Base-by-base conservation (phyloP, 1,139 yeast species). In the Suhomyces bokatorum region DNA sequence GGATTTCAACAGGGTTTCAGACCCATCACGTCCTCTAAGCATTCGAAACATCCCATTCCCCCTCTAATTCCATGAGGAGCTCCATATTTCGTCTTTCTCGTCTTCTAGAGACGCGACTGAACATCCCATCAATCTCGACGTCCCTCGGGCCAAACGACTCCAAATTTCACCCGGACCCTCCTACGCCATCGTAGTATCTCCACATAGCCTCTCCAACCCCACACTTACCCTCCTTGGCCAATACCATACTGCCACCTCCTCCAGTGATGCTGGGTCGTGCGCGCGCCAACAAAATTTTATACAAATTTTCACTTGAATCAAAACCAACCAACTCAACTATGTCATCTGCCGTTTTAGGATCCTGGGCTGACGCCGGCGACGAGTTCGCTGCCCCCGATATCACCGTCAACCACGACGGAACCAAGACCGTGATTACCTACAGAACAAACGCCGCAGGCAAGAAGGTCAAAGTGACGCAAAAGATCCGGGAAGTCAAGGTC, bases 381-480 rank as follows among this genome's bases (percentile, higher is more conserved):
- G 83, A 83, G 49, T 76, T 83, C 54, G 78, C 80, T 39, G 74
- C 80, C 42, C 85, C 95, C 43, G 86, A 82, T 62, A 77, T 87
- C 59, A 86, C 83, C 47, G 80, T 79, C 45, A 88, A 89, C 65
- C 75, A 82, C 38, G 97, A 90, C 62, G 97, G 97, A 43, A 87
- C 97, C 52, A 89, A 87, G 67, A 88, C 97, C 14, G 84, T 91
- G 44, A 80, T 90, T 48, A 81, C 91, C 43, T 91, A 78, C 73
- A 80, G 87, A 61, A 70, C 83, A 52, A 86, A 87, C 58, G 85
- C 80, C 43, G 83, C 85, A 51, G 96, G 96, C 50, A 85, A 88
- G 66, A 89, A 87, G 63, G 88, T 87, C 52, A 88, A 85, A 66
- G 80, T 91, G 45, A 90, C 97, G 38, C 97, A 91, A 67, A 86